Conservation (phyloP, 1,139 yeast species). For the Hyphopichia burtonii region DNA sequence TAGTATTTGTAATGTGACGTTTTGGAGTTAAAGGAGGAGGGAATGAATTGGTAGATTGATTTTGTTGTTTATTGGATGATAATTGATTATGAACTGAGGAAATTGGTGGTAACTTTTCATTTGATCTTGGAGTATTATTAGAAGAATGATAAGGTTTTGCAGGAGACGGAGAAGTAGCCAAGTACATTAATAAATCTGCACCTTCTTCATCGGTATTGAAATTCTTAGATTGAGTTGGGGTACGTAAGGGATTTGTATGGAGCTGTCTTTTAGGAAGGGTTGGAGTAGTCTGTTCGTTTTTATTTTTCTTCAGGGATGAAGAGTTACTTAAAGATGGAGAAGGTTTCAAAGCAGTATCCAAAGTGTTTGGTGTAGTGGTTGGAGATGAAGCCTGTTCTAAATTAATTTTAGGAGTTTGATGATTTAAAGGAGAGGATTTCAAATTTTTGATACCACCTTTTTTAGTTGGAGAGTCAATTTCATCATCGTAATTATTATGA, state of each 20-base stretch:
- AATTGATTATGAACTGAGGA: neutral
- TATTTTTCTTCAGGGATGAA: constrained; percentile 6
- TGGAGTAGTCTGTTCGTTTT: constrained; percentile 32
- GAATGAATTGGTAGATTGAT: constrained; percentile 17
- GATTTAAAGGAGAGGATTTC: constrained; percentile 17
- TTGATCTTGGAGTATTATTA: constrained; percentile 33
- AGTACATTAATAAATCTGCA: constrained; percentile 75
- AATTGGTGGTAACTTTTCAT: neutral
- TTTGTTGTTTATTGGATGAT: constrained; percentile 5
- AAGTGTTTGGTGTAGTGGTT: constrained; percentile 25
- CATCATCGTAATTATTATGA: constrained; percentile 4
- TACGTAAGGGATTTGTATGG: constrained; percentile 23
- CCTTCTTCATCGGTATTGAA: constrained; percentile 64
- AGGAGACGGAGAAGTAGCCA: constrained; percentile 86
- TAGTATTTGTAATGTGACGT: constrained; percentile 25
- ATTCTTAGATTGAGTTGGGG: constrained; percentile 35
- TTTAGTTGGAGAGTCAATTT: constrained; percentile 34
- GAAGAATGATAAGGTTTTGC: constrained; percentile 39
- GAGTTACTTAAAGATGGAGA: constrained; percentile 29
- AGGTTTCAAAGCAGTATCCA: constrained; percentile 30
- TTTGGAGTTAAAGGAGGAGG: constrained; percentile 50
- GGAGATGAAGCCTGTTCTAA: constrained; percentile 17
- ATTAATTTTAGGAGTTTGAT: neutral
- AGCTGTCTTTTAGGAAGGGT: constrained; percentile 27
- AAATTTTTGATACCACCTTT: constrained; percentile 11